Evolutionary conservation across 75 land plant genomes (phyloP).

Genomic region (Ceratopteris richardii): DNA sequence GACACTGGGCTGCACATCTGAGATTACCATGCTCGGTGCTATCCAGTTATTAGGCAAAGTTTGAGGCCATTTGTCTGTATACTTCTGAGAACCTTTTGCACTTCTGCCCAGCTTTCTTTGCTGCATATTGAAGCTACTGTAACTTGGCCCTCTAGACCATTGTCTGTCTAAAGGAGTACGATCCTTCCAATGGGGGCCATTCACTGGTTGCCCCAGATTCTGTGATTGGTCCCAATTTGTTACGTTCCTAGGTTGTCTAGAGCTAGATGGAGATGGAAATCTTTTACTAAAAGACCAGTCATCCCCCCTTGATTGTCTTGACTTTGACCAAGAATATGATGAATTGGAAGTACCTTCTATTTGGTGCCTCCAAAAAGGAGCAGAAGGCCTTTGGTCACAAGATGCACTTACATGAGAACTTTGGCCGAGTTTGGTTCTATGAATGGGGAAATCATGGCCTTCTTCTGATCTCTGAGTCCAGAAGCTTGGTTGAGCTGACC

Average conservation of each 20-base stretch:
- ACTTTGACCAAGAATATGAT: conserved; percentile 1
- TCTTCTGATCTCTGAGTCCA: not conserved
- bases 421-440: not conserved
- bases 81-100: too few relatives aligned
- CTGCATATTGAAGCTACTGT: not conserved
- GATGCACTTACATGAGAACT: not conserved
- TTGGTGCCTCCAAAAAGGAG: conserved; percentile 3
- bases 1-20: too few relatives aligned
- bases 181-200: not conserved
- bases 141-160: not conserved
- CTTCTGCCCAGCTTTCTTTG: not conserved
- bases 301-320: not conserved
- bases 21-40: too few relatives aligned
- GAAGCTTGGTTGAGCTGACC: not conserved
- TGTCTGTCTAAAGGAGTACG: not conserved
- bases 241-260: not conserved
- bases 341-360: not conserved
- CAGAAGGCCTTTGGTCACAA: not conserved
- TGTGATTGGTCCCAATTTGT: not conserved
- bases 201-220: not conserved
- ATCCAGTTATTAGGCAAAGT: too few relatives aligned
- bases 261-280: not conserved
- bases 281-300: not conserved
- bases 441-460: not conserved
- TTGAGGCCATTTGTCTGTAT: too few relatives aligned